Conservation (phyloP, 805 yeast species). For the Monosporozyma siamensis region DNA sequence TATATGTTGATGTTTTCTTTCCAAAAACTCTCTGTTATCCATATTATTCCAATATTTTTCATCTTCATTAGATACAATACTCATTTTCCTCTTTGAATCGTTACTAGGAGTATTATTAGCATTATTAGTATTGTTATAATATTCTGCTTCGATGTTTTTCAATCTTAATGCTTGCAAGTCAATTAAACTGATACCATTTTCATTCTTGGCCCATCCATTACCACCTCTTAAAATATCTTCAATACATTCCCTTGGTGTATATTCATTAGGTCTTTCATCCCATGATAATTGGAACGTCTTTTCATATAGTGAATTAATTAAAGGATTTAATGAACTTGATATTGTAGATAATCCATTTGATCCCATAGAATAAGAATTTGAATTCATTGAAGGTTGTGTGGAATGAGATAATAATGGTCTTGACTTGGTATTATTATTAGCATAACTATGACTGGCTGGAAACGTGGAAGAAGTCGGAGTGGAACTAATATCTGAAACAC, state of each 20-base stretch:
- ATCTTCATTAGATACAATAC: slow-evolving; percentile 4
- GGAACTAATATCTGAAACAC: not conserved
- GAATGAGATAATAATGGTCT: not conserved
- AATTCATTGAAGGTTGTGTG: not conserved
- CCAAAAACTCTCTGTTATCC: slow-evolving; percentile 24
- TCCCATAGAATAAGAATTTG: slow-evolving; percentile 6
- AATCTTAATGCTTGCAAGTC: slow-evolving; percentile 26
- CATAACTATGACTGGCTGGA: no score
- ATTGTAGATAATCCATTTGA: slow-evolving; percentile 19
- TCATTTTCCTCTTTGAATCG: not conserved
- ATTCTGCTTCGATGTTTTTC: slow-evolving; percentile 17
- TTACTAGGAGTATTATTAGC: not conserved
- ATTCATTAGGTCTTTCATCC: slow-evolving; percentile 49
- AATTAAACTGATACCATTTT: slow-evolving; percentile 28
- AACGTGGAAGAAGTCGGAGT: slow-evolving; percentile 1
- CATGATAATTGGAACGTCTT: slow-evolving; percentile 51
- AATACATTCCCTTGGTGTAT: slow-evolving; percentile 60
- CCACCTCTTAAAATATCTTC: slow-evolving; percentile 69
- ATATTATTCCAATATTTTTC: slow-evolving; percentile 16
- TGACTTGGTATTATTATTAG: not conserved
- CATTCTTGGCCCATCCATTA: slow-evolving; percentile 50
- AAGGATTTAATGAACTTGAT: slow-evolving; percentile 37
- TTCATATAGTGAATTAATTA: slow-evolving; percentile 41
- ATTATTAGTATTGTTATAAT: not conserved
- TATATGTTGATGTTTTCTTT: slow-evolving; percentile 17